Conservation (phyloP, 2,329 filamentous ascomycete genomes). For the Aotearoamyces nothofagi region DNA sequence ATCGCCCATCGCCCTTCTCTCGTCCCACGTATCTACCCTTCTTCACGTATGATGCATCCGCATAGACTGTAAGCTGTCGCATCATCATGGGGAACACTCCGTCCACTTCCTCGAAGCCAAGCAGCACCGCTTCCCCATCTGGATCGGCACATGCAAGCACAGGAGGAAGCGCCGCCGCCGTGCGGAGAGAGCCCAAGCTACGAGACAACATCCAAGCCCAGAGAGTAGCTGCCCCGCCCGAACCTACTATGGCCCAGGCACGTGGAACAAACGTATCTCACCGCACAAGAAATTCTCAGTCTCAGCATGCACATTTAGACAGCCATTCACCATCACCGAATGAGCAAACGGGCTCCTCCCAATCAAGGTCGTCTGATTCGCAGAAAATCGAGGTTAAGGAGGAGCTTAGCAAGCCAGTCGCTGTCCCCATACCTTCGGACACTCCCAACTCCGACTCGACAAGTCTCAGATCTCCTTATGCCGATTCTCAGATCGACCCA, state of each 20-base stretch:
- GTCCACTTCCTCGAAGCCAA: slow-evolving; percentile 13
- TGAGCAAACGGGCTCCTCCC: slow-evolving; percentile 11
- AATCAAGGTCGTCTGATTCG: slow-evolving; percentile 18
- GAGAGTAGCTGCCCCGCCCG: slow-evolving; percentile 41
- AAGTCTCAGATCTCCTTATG: slow-evolving; percentile 12
- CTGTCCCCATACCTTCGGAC: slow-evolving; percentile 24
- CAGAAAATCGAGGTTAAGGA: slow-evolving; percentile 20
- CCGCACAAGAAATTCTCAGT: slow-evolving; percentile 13
- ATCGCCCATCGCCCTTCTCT: too few species aligned
- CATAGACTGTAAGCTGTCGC: too few species aligned
- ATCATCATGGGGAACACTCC: slow-evolving; percentile 30
- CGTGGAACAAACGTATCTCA: slow-evolving; percentile 16
- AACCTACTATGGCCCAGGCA: slow-evolving; percentile 45
- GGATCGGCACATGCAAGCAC: slow-evolving; percentile 16
- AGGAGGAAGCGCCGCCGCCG: slow-evolving; percentile 9
- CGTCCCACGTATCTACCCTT: too few species aligned
- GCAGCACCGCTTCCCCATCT: slow-evolving; percentile 10
- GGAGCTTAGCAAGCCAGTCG: slow-evolving; percentile 40
- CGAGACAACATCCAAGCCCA: slow-evolving; percentile 40
- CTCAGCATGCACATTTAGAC: slow-evolving; percentile 6
- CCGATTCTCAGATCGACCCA: slow-evolving; percentile 29
- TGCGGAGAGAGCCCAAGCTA: slow-evolving; percentile 28
- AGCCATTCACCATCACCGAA: slow-evolving; percentile 9
- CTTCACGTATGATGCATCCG: too few species aligned
- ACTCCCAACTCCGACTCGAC: slow-evolving; percentile 11